Percentiles rank a stretch among this genome's conserved stretches.
phyloP scores from a whole-genome alignment of 2,329 filamentous ascomycete genomes.

The Stemphylium lycopersici region DNA sequence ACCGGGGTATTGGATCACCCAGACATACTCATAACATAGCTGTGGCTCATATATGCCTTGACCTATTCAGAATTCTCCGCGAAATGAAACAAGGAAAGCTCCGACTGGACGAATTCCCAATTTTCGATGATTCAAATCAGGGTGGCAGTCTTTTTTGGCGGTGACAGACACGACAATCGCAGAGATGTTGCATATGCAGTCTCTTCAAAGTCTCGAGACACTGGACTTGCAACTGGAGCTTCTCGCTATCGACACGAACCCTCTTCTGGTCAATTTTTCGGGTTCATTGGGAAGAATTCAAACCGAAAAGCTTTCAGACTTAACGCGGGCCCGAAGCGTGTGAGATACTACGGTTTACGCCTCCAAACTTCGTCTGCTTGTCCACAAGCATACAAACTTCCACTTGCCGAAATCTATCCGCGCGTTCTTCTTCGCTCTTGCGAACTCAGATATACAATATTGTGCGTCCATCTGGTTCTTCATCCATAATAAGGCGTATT shows the following conservation, averaged over 20 bases:
- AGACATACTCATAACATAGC: background rate
- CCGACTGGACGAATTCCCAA: background rate
- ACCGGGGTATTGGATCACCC: background rate
- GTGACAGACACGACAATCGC: background rate
- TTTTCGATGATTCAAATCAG: background rate
- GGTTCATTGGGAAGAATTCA: background rate
- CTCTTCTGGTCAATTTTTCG: background rate
- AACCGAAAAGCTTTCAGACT: slow-evolving; percentile 1
- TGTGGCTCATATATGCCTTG: background rate
- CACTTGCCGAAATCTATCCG: slow-evolving; percentile 8
- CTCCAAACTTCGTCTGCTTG: background rate
- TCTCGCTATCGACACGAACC: background rate
- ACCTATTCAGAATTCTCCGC: background rate
- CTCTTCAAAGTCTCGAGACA: background rate
- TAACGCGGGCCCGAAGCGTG: background rate
- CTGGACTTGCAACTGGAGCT: slow-evolving; percentile 12
- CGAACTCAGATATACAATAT: slow-evolving; percentile 3
- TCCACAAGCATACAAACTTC: slow-evolving; percentile 8
- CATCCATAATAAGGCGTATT: background rate
- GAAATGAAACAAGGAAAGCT: background rate
- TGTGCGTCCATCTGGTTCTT: background rate
- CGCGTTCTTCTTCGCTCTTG: slow-evolving; percentile 5
- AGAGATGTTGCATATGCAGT: background rate
- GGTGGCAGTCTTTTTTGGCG: slow-evolving; percentile 1
- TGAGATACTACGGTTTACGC: background rate